phyloP scores from a whole-genome alignment of 441 rosid genomes.

The Geranium incanum region DNA sequence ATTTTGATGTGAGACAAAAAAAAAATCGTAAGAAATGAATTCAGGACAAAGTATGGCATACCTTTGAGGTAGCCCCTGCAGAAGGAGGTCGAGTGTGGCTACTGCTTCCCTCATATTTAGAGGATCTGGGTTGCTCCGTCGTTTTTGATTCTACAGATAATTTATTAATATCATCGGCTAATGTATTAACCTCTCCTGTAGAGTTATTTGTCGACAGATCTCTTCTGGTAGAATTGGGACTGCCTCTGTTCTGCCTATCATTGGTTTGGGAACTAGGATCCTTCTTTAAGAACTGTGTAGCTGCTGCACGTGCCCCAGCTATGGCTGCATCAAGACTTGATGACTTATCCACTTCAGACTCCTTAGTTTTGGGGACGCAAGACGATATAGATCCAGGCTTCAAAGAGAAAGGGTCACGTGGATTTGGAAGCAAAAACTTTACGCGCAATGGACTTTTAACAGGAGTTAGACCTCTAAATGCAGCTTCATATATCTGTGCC shows the following conservation, averaged over 20 bases:
- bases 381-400: slow-evolving; percentile 56
- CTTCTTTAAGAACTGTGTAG: slow-evolving; percentile 60
- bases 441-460: slow-evolving; percentile 46
- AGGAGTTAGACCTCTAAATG: slow-evolving; percentile 60
- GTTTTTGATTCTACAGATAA: slow-evolving; percentile 19
- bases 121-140: slow-evolving; percentile 20
- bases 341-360: slow-evolving; percentile 32
- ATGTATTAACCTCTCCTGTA: slow-evolving; percentile 19
- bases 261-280: slow-evolving; percentile 26
- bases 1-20: background rate
- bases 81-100: slow-evolving; percentile 21
- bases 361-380: slow-evolving; percentile 22
- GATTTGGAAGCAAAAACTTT: slow-evolving; percentile 62
- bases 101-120: slow-evolving; percentile 27
- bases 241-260: slow-evolving; percentile 16
- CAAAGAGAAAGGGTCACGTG: slow-evolving; percentile 57
- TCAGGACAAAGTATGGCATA: slow-evolving; percentile 19
- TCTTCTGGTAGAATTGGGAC: slow-evolving; percentile 18
- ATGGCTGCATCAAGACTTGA: slow-evolving; percentile 57
- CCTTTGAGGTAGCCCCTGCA: slow-evolving; percentile 47
- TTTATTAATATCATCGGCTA: slow-evolving; percentile 17
- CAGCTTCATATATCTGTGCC: slow-evolving; percentile 54
- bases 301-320: slow-evolving; percentile 74
- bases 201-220: slow-evolving; percentile 18
- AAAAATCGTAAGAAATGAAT: background rate